phyloP scores from a whole-genome alignment of 768 basidiomycete genomes.

The Hericium coralloides region DNA sequence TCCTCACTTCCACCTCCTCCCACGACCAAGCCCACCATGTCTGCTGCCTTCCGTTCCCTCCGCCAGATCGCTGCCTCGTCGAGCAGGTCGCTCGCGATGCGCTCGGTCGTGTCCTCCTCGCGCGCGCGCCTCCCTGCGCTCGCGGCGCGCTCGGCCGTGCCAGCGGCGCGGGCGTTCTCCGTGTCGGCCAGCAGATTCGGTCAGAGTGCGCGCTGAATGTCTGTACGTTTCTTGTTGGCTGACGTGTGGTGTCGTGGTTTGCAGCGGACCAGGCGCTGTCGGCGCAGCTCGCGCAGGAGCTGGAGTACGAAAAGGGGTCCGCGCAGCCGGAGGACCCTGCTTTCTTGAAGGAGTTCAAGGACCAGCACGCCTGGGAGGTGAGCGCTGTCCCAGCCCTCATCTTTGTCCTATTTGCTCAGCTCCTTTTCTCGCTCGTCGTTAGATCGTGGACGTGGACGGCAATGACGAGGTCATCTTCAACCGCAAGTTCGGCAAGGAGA shows the following conservation, averaged over 20 bases:
- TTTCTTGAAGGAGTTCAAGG: constrained; percentile 69
- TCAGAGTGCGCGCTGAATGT: constrained; percentile 32
- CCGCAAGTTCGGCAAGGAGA: constrained; percentile 88
- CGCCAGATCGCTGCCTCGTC: constrained; percentile 45
- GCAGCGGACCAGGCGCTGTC: constrained; percentile 68
- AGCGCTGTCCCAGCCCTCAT: constrained; percentile 11
- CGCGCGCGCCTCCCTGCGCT: constrained; percentile 15
- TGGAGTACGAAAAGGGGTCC: constrained; percentile 75
- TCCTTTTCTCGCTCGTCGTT: neutral
- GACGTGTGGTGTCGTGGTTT: neutral
- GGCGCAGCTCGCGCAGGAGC: constrained; percentile 71
- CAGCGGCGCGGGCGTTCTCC: constrained; percentile 26
- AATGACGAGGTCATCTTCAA: constrained; percentile 75
- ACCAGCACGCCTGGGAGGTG: constrained; percentile 73
- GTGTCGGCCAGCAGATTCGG: constrained; percentile 29
- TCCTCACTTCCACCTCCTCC: neutral
- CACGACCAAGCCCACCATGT: neutral
- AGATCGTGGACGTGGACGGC: constrained; percentile 65
- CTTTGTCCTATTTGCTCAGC: neutral
- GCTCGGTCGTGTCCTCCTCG: constrained; percentile 14
- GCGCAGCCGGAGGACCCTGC: constrained; percentile 46
- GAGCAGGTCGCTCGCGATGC: constrained; percentile 26
- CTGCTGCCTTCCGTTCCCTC: constrained; percentile 49
- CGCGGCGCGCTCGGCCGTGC: constrained; percentile 18
- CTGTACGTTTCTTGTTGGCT: neutral